Conservation (phyloP, 2,329 filamentous ascomycete genomes). For the Sporothrix protearum region DNA sequence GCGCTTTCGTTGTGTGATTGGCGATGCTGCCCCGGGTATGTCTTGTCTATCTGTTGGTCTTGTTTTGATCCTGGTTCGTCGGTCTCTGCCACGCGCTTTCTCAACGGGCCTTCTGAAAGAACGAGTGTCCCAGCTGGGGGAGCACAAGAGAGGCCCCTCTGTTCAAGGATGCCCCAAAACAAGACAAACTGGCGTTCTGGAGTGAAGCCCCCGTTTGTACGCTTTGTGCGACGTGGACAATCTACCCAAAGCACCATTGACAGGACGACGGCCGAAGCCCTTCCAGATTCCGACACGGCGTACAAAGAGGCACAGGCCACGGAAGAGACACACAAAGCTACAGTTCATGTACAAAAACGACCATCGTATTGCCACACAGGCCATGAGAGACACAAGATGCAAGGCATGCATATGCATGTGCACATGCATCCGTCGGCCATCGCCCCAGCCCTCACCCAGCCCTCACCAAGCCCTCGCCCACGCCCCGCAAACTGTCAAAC, state of each 20-base stretch:
- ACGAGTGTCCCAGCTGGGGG: not conserved
- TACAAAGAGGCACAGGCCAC: not conserved
- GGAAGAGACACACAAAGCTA: not conserved
- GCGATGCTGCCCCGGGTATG: not conserved
- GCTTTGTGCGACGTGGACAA: not conserved
- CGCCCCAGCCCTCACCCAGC: not conserved
- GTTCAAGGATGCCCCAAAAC: not conserved
- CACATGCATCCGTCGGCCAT: conserved; percentile 3
- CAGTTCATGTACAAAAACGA: not conserved
- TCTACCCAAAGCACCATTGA: conserved; percentile 8
- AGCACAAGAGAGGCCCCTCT: not conserved
- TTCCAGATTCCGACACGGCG: not conserved
- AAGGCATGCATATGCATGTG: not conserved
- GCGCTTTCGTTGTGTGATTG: not conserved
- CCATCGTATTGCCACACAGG: not conserved
- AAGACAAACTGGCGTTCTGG: not conserved
- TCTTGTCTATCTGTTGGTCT: not conserved
- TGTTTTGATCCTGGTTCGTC: not conserved
- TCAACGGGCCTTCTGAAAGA: not conserved
- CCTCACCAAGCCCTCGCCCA: not conserved
- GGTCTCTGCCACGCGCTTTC: not conserved
- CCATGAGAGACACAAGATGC: not conserved
- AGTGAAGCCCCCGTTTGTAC: not conserved
- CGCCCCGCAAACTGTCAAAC: not conserved
- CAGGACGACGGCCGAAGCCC: not conserved